Conservation (phyloP, 106 monocot species). For the Dactylorhiza incarnata region DNA sequence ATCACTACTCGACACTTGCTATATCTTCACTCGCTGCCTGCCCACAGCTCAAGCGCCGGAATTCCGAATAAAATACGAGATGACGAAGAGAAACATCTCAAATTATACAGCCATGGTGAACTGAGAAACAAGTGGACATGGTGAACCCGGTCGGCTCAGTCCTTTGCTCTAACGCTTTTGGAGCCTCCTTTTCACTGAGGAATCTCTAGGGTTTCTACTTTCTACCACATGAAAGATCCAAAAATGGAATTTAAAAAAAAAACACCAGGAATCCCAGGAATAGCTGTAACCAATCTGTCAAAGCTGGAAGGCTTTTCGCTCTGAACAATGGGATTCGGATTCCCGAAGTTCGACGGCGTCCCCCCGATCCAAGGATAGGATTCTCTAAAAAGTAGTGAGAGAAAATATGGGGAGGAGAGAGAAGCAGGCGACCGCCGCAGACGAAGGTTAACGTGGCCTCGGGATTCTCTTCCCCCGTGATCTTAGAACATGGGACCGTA, state of each 20-base stretch:
- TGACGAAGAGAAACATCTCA: conserved; percentile 1
- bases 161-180: not conserved
- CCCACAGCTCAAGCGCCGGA: not conserved
- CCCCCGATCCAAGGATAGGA: no score
- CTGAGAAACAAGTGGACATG: not conserved
- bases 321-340: not conserved
- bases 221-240: not conserved
- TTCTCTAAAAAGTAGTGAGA: no score
- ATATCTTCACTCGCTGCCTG: not conserved
- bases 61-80: not conserved
- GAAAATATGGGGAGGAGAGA: no score
- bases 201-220: not conserved
- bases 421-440: no score
- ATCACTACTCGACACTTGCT: not conserved
- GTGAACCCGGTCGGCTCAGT: not conserved
- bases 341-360: not conserved
- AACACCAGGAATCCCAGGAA: not conserved
- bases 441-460: no score
- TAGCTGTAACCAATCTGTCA: not conserved
- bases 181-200: not conserved
- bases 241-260: not conserved
- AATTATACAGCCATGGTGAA: not conserved
- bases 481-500: no score
- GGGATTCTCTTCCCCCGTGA: no score
- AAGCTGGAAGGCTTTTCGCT: not conserved